Evolutionary conservation across 768 basidiomycete genomes (phyloP).

Genomic region (Amanita fuliginea): DNA sequence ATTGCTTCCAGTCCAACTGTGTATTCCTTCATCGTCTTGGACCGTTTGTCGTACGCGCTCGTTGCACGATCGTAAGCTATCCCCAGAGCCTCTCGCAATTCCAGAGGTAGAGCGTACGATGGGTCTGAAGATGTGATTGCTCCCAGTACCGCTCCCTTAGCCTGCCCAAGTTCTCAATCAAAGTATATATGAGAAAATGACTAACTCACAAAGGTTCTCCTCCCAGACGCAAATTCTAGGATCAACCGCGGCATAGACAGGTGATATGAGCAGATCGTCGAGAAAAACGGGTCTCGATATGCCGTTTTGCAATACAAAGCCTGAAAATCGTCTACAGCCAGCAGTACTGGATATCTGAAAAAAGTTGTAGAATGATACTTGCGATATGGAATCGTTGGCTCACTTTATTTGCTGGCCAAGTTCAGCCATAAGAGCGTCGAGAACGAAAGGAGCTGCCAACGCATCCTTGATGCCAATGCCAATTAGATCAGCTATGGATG

Average conservation of each 20-base stretch:
- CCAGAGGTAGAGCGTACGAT: conserved; percentile 43
- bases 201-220: conserved; percentile 49
- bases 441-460: conserved; percentile 37
- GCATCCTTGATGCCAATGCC: conserved; percentile 46
- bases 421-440: conserved; percentile 48
- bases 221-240: conserved; percentile 70
- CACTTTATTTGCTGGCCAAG: conserved; percentile 58
- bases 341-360: conserved; percentile 59
- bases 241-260: conserved; percentile 69
- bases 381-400: neutral
- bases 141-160: conserved; percentile 61
- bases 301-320: conserved; percentile 55
- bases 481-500: conserved; percentile 42
- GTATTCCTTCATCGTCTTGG: conserved; percentile 37
- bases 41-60: conserved; percentile 48
- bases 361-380: neutral
- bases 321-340: conserved; percentile 87
- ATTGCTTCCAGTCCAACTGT: conserved; percentile 33
- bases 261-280: conserved; percentile 60
- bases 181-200: neutral
- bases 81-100: conserved; percentile 53
- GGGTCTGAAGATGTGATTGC: conserved; percentile 56
- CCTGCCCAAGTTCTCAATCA: conserved; percentile 23
- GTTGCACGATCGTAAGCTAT: conserved; percentile 28
- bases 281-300: conserved; percentile 70